A percentile compares a stretch with the other conserved stretches of the same genome.
These are phyloP conservation scores for Pseudonitzschia delicatissima DNA, from an alignment of 108 stramenopile genomes.

Conservation along the genomic window DNA sequence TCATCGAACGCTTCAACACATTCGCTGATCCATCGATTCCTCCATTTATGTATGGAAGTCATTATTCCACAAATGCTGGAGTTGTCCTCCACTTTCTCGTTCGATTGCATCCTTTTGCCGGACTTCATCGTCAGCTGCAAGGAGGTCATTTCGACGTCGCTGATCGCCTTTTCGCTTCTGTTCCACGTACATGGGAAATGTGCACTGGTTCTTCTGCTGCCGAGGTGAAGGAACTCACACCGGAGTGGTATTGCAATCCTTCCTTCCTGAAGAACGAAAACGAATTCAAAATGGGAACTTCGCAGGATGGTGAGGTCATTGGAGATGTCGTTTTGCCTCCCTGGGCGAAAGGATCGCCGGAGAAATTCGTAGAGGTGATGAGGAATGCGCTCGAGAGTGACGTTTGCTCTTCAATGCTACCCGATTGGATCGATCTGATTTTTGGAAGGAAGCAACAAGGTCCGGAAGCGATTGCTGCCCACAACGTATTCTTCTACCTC, in stretches of 20 bases:
- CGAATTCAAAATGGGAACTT: conserved; percentile 90
- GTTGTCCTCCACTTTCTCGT: conserved; percentile 95
- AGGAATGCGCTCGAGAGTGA: conserved; percentile 82
- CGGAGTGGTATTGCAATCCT: conserved; percentile 94
- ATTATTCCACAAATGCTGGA: conserved; percentile 96
- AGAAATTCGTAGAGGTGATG: conserved; percentile 88
- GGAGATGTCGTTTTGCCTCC: conserved; percentile 95
- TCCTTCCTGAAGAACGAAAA: conserved; percentile 88
- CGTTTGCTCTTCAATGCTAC: conserved; percentile 89
- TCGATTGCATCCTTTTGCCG: conserved; percentile 93
- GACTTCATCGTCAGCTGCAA: conserved; percentile 90
- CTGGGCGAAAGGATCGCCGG: conserved; percentile 94
- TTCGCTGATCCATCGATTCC: conserved; percentile 94
- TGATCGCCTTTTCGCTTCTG: conserved; percentile 94
- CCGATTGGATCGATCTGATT: conserved; percentile 98
- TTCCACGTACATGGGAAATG: conserved; percentile 92
- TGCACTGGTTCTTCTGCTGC: conserved; percentile 83
- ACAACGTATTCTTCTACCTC: conserved; percentile 98
- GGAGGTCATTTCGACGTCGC: conserved; percentile 97
- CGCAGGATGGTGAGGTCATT: conserved; percentile 92
- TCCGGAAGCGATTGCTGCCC: conserved; percentile 86
- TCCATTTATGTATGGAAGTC: conserved; percentile 97
- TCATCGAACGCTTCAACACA: conserved; percentile 88
- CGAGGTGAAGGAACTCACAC: conserved; percentile 96
- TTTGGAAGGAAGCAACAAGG: conserved; percentile 95